A percentile compares a stretch with the other conserved stretches of the same genome.
Conservation (phyloP, 2,329 filamentous ascomycete species). For the Tolypocladium capitatum region DNA sequence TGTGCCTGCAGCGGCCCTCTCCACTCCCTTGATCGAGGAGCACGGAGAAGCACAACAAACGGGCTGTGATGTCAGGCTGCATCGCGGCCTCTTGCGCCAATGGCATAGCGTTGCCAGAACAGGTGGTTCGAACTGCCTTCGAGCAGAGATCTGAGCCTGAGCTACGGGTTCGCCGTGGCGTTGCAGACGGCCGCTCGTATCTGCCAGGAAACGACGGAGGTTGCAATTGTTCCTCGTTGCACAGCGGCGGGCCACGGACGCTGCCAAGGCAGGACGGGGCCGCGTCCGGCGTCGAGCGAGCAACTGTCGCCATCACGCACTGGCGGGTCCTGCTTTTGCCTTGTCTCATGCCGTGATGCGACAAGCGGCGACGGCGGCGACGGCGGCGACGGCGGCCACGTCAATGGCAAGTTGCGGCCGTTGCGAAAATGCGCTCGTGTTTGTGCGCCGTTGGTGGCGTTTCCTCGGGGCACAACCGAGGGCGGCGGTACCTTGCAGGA, state of each 20-base stretch:
- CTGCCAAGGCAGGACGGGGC: not conserved
- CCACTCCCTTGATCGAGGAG: not conserved
- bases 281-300: not conserved
- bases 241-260: not conserved
- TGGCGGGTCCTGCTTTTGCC: not conserved
- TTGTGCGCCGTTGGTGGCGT: not conserved
- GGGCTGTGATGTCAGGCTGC: not conserved
- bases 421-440: not conserved
- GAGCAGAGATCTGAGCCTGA: slow-evolving; percentile 1
- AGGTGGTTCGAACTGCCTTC: not conserved
- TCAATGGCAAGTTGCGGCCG: not conserved
- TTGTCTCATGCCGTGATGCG: not conserved
- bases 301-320: not conserved
- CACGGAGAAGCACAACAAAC: slow-evolving; percentile 11
- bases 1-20: not conserved
- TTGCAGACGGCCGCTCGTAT: not conserved
- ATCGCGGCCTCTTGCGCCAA: not conserved
- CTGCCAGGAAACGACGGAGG: no score
- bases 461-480: not conserved
- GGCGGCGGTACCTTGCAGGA: not conserved
- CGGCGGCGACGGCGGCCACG: no score
- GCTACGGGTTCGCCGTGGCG: not conserved
- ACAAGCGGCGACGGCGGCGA: no score
- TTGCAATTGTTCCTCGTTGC: no score
- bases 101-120: not conserved